Percentiles rank a stretch among this genome's conserved stretches.
Conservation (phyloP, 371 early-diverging fungal species). For the Blakeslea trispora region DNA sequence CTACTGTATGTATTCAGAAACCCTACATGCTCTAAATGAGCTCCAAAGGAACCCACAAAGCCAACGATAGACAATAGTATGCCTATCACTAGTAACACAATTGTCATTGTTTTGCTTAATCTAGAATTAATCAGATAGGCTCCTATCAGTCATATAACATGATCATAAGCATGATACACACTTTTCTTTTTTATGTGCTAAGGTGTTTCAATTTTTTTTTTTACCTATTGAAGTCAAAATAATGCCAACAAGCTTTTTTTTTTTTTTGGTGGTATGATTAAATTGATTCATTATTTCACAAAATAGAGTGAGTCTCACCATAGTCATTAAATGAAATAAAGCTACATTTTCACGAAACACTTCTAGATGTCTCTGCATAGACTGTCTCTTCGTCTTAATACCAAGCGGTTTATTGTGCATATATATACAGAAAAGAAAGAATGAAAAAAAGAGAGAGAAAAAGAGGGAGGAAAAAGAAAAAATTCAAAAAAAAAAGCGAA, state of each 20-base stretch:
- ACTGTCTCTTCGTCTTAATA: slow-evolving; percentile 25
- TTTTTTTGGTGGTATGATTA: not conserved
- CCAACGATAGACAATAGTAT: slow-evolving; percentile 25
- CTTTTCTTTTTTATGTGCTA: not conserved
- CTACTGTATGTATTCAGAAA: slow-evolving; percentile 39
- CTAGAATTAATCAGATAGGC: slow-evolving; percentile 40
- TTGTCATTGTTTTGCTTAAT: slow-evolving; percentile 27
- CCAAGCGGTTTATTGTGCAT: slow-evolving; percentile 7
- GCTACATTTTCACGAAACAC: slow-evolving; percentile 34
- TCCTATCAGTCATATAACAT: slow-evolving; percentile 18
- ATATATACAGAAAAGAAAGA: slow-evolving; percentile 10
- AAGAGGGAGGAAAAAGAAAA: slow-evolving; percentile 1
- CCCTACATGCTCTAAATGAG: slow-evolving; percentile 35
- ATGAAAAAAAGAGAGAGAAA: no score
- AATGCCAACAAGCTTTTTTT: slow-evolving; percentile 26
- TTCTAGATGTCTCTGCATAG: slow-evolving; percentile 29
- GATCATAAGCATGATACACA: not conserved
- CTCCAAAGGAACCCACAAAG: slow-evolving; percentile 43
- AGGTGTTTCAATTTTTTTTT: slow-evolving; percentile 8
- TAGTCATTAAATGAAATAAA: slow-evolving; percentile 27
- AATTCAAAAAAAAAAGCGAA: slow-evolving; percentile 5
- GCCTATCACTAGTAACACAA: slow-evolving; percentile 26
- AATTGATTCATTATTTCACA: not conserved
- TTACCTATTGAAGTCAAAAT: slow-evolving; percentile 30
- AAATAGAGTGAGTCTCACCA: slow-evolving; percentile 23